Base-by-base conservation (phyloP, 2,329 filamentous ascomycete species). In the Fusarium sp. region DNA sequence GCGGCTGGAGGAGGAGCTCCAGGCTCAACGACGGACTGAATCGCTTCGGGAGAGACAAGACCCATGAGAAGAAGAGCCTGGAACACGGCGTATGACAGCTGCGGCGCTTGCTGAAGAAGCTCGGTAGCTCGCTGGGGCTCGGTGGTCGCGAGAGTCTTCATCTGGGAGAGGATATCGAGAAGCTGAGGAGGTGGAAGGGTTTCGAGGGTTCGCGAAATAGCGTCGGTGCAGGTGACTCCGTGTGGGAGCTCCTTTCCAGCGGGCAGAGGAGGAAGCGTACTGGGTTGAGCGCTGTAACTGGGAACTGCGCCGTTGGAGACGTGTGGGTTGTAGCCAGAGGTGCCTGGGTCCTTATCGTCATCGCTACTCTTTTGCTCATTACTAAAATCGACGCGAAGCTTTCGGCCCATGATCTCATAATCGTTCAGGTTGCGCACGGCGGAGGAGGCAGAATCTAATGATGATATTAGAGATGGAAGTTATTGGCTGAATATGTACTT, bases 391-490 rank as follows among this genome's bases (percentile, higher is more conserved):
- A 99, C 95, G 59, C 93, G 88, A 64, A 99, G 85, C 77, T 96
- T 96, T 71, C 95, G 88, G 52, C 93, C 93, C 89, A 97, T 96
- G 73, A 97, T 88, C 75, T 98, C 94, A 78, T 92, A 89, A 76
- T 97, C 93, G 79, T 98, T 97, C 48, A 98, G 81, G 74, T 99
- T 98, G 69, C 94, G 90, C 43, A 98, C 94, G 3, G 95, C 95
- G 3, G 93, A 96, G 34, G 94, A 92, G 29, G 95, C 95, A 25
- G 93, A 89, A 70, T 89, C 87, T 88, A 36, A 31, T 25, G 12
- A 6, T 6, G 31, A 5, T 6, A 53, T 72, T 45, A 75, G 69
- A 51, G 22, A 29, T 3, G 38, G 25, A 24, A 19, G 11, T 19
- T n/a, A 28, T 15, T 12, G 28, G 26, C 13, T 6, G 36, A n/a